Percentiles rank a stretch among this genome's conserved stretches.
Evolutionary conservation across 106 monocot genomes (phyloP).

Genomic region (Agapanthus africanus): DNA sequence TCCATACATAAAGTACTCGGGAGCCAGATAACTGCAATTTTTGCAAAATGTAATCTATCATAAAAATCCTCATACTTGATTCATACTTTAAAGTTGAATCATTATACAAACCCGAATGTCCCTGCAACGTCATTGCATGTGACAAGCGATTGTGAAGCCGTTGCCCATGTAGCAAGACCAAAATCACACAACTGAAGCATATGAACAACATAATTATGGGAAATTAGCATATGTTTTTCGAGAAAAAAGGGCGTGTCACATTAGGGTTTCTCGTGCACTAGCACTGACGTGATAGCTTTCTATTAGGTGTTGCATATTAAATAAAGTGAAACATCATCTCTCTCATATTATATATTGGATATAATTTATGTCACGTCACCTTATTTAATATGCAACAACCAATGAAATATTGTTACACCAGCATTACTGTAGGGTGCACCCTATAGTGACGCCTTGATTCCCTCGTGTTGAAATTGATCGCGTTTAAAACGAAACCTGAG

Average conservation of each 20-base stretch:
- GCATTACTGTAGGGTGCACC: too few relatives aligned
- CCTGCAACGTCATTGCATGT: slow-evolving; percentile 69
- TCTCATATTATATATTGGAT: too few relatives aligned
- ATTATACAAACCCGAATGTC: slow-evolving; percentile 74
- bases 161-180: slow-evolving; percentile 62
- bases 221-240: too few relatives aligned
- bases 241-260: too few relatives aligned
- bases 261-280: too few relatives aligned
- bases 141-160: slow-evolving; percentile 38
- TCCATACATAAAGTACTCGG: slow-evolving; percentile 85
- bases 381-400: too few relatives aligned
- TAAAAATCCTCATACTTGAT: not conserved
- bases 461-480: slow-evolving; percentile 1
- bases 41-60: not conserved
- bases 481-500: slow-evolving; percentile 54
- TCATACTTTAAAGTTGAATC: not conserved
- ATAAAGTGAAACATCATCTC: too few relatives aligned
- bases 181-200: slow-evolving; percentile 78
- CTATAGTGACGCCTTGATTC: too few relatives aligned
- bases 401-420: too few relatives aligned
- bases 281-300: too few relatives aligned
- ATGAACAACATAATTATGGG: slow-evolving; percentile 1
- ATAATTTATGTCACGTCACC: too few relatives aligned
- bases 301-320: too few relatives aligned
- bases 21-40: slow-evolving; percentile 75